Evolutionary conservation across 2,329 filamentous ascomycete genomes (phyloP).

Genomic region (Westerdykella aurantiaca): DNA sequence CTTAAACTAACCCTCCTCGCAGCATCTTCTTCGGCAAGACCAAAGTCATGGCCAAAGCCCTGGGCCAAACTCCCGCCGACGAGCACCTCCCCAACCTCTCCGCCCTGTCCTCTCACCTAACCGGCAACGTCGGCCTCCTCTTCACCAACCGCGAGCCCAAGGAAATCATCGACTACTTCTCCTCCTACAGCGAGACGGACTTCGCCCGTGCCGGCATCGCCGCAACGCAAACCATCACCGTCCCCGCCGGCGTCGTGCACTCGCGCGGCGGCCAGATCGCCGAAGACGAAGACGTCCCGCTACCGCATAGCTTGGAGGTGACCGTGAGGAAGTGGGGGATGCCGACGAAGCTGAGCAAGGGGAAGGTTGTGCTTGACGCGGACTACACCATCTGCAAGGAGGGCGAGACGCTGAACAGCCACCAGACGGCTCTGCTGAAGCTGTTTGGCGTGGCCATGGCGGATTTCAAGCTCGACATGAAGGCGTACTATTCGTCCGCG

Average conservation of each 20-base stretch:
- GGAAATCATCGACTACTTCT: slow-evolving; percentile 67
- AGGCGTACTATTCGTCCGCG: slow-evolving; percentile 53
- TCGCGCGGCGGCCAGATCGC: slow-evolving; percentile 72
- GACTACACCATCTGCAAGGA: slow-evolving; percentile 75
- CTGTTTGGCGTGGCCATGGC: slow-evolving; percentile 85
- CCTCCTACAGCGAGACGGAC: slow-evolving; percentile 67
- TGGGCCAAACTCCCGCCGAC: slow-evolving; percentile 71
- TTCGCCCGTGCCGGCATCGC: slow-evolving; percentile 82
- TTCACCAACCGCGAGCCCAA: slow-evolving; percentile 73
- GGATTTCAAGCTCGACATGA: slow-evolving; percentile 77
- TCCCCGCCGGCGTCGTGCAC: slow-evolving; percentile 80
- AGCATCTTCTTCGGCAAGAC: slow-evolving; percentile 99
- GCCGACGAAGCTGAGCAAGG: slow-evolving; percentile 82
- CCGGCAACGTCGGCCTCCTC: slow-evolving; percentile 81
- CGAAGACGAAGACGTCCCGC: slow-evolving; percentile 72
- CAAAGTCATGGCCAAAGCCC: slow-evolving; percentile 95
- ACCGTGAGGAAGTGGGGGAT: slow-evolving; percentile 84
- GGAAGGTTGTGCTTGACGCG: slow-evolving; percentile 72
- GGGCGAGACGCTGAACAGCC: slow-evolving; percentile 77
- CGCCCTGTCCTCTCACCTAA: slow-evolving; percentile 61
- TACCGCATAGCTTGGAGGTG: slow-evolving; percentile 85
- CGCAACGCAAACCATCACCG: slow-evolving; percentile 68
- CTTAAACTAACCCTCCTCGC: slow-evolving; percentile 13
- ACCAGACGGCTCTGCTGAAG: slow-evolving; percentile 91
- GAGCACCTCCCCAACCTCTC: slow-evolving; percentile 76